Evolutionary conservation across 1,139 yeast species (phyloP).

Genomic region (Yamadazyma epiphylla): DNA sequence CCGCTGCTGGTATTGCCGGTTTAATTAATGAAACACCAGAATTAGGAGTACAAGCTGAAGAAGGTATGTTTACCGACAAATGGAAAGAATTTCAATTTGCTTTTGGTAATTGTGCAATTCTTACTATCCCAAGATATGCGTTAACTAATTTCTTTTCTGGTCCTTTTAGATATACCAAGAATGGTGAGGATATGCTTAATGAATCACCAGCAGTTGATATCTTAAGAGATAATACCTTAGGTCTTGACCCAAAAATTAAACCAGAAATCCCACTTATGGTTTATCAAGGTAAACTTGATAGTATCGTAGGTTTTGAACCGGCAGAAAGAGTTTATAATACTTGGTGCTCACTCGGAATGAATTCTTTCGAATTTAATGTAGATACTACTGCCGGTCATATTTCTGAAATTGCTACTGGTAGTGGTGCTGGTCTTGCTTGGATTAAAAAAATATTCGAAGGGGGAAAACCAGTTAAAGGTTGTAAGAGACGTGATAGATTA

Average conservation of each 20-base stretch:
- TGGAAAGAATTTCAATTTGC: no score
- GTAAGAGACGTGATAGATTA: not conserved
- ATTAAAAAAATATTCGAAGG: slow-evolving; percentile 1
- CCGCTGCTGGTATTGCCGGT: slow-evolving; percentile 20
- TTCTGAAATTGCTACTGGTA: slow-evolving; percentile 12
- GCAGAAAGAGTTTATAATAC: slow-evolving; percentile 13
- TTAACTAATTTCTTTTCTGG: slow-evolving; percentile 11
- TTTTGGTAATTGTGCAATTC: no score
- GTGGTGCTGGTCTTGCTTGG: slow-evolving; percentile 15
- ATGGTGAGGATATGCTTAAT: slow-evolving; percentile 1
- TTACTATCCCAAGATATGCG: slow-evolving; percentile 2
- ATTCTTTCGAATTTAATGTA: slow-evolving; percentile 14
- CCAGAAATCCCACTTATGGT: slow-evolving; percentile 21
- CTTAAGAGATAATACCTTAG: slow-evolving; percentile 2
- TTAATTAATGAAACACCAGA: no score
- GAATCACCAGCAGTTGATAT: not conserved
- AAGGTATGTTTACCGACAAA: no score
- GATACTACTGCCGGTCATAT: slow-evolving; percentile 13
- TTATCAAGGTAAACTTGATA: slow-evolving; percentile 18
- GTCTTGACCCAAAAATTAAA: not conserved
- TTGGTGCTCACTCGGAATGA: slow-evolving; percentile 16
- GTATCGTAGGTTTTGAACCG: slow-evolving; percentile 13
- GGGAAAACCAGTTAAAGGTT: not conserved
- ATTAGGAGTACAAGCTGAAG: no score
- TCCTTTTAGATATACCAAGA: slow-evolving; percentile 6